Base-by-base conservation (phyloP, 805 yeast species). In the Ogataea henricii region DNA sequence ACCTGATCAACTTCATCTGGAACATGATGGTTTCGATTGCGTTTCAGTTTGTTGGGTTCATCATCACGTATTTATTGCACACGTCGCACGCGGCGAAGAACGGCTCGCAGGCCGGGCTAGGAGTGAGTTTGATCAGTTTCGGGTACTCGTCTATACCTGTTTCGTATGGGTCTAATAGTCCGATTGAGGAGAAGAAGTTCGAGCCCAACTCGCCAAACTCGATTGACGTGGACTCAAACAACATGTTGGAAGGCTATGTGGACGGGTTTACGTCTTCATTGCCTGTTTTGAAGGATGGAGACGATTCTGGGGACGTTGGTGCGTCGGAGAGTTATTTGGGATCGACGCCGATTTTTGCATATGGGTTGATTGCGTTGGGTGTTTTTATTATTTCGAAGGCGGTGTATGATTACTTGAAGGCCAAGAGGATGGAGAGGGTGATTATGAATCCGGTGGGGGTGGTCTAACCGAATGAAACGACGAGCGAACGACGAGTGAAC, bases 1-100 rank as follows among this genome's bases (percentile, higher is more conserved):
- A 87, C 60, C 65, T 87, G n/a, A 82, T 95, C 30, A 89, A 88
- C 61, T 85, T 91, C 59, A 68, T 88, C 4, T 92, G 99, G 98
- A 92, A 91, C 68, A 75, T 83, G 56, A 76, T 89, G 56, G 95
- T 94, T 2, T 83, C 96, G 20, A 77, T 89, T n/a, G 85, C 95
- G 34, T 94, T 94, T 73, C 97, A 92, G 67, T 88, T 87, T 64
- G 85, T 92, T 26, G 99, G 99, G 3, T 94, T 94, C 68, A 74
- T 94, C 35, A 74, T 92, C 46, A 91, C 98, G 6, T 94, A 91
- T 63, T 71, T 92, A 38, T 73, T 94, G 46, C 98, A 94, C 67
- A 92, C 98, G 0, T 88, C 97, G 2, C 99, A 94, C 64, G 97
- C 98, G 4, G 96, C 97, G 3, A 89, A 89, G 63, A 91, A 91